These are phyloP conservation scores for Irpex lacteus DNA, from an alignment of 1,284 basidiomycete genomes.

Conservation along the genomic window DNA sequence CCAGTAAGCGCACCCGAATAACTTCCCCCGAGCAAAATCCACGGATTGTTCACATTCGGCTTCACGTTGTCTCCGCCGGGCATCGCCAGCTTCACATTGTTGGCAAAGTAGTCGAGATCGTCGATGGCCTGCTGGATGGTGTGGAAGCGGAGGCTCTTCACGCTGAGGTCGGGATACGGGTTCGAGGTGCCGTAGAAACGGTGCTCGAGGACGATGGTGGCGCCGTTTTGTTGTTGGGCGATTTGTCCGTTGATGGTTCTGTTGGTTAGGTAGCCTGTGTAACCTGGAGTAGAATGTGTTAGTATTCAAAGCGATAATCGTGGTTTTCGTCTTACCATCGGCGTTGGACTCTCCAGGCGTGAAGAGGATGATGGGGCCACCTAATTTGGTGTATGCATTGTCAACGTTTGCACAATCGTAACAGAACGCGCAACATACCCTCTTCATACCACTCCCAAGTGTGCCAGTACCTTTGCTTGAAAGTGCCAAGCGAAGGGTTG, in stretches of 20 bases:
- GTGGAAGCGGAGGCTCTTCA: slow-evolving; percentile 52
- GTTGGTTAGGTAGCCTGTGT: slow-evolving; percentile 60
- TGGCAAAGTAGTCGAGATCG: slow-evolving; percentile 68
- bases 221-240: slow-evolving; percentile 62
- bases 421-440: slow-evolving; percentile 31
- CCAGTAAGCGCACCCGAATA: slow-evolving; percentile 68
- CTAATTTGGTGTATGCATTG: slow-evolving; percentile 29
- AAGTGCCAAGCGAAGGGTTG: slow-evolving; percentile 70
- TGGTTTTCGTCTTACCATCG: slow-evolving; percentile 32
- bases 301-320: slow-evolving; percentile 1
- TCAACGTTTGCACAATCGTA: not conserved
- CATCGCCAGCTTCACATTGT: slow-evolving; percentile 65
- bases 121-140: slow-evolving; percentile 73
- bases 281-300: slow-evolving; percentile 33
- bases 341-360: slow-evolving; percentile 47
- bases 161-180: slow-evolving; percentile 61
- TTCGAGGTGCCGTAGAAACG: slow-evolving; percentile 53
- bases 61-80: slow-evolving; percentile 57
- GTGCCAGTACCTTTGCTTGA: slow-evolving; percentile 71
- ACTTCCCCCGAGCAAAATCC: slow-evolving; percentile 71
- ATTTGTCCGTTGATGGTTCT: slow-evolving; percentile 62
- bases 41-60: slow-evolving; percentile 53
- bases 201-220: slow-evolving; percentile 59
- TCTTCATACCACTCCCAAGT: slow-evolving; percentile 60
- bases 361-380: slow-evolving; percentile 65